Conservation (phyloP, 768 basidiomycete species). For the Leucogyrophana mollusca region DNA sequence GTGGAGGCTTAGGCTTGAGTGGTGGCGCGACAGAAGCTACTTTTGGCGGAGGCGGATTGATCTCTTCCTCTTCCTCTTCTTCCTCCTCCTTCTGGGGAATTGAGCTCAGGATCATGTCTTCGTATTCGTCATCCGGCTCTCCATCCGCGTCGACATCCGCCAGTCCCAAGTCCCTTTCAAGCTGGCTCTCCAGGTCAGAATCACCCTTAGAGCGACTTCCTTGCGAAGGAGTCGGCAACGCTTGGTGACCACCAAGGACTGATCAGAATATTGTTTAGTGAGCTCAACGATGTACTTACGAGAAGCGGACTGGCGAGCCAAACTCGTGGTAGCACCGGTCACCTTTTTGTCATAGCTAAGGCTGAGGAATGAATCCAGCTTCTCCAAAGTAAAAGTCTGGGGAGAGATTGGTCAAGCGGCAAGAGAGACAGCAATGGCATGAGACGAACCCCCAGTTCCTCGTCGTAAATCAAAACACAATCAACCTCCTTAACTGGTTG, state of each 20-base stretch:
- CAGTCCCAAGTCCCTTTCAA: conserved; percentile 20
- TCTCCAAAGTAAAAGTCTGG: conserved; percentile 73
- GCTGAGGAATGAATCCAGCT: conserved; percentile 64
- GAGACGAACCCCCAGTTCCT: conserved; percentile 59
- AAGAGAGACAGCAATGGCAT: neutral
- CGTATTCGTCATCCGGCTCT: conserved; percentile 45
- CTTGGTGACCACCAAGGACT: conserved; percentile 9
- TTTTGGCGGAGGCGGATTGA: conserved; percentile 17
- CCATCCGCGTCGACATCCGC: conserved; percentile 36
- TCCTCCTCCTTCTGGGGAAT: conserved; percentile 28
- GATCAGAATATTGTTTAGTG: neutral
- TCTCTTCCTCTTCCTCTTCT: conserved; percentile 33
- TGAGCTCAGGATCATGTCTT: conserved; percentile 35
- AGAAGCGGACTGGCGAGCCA: conserved; percentile 15
- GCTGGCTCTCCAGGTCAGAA: conserved; percentile 25
- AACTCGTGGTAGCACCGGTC: conserved; percentile 21
- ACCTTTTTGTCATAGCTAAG: conserved; percentile 52
- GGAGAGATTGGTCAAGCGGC: conserved; percentile 7
- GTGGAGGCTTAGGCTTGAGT: conserved; percentile 32
- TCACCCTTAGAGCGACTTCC: conserved; percentile 29
- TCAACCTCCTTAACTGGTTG: conserved; percentile 64
- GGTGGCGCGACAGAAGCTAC: conserved; percentile 15
- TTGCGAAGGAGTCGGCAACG: conserved; percentile 15
- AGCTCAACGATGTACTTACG: conserved; percentile 14
- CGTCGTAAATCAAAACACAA: conserved; percentile 80